Evolutionary conservation across 441 rosid species (phyloP), one percentile per base, ranked within the genome.

Genomic region (Gossypium armourianum): DNA sequence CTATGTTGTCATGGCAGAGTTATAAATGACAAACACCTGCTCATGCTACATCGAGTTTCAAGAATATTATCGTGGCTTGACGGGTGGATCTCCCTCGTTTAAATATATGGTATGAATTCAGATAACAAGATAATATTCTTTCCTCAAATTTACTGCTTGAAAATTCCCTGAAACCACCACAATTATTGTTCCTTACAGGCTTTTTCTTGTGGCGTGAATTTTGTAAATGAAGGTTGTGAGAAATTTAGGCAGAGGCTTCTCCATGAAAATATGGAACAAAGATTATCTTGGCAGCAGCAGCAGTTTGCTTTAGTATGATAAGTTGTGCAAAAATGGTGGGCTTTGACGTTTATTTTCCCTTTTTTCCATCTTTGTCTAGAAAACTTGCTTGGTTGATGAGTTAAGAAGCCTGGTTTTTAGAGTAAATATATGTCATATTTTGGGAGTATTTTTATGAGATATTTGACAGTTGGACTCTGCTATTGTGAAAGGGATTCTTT

Each of bases 81-180:
- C 78, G 71, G 93, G 93, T 84, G 82, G 85, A 76, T 76, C 69
- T 81, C 72, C 74, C 76, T 76, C 80, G 83, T 88, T 80, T 81
- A 56, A 75, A 74, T 76, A 76, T 83, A 83, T 71, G 90, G 90
- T 88, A 83, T 68, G 81, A 52, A 57, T n/a, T 49, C 20, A 5
- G 8, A 43, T 23, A 40, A 57, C 10, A 10, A 12, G 49, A 54
- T 4, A 32, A 15, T 61, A n/a, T 16, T 17, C 53, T 45, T 15
- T 62, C 17, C 65, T 70, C 6, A 4, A 2, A 19, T 49, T 13
- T 1, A 2, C 56, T 2, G 60, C 13, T 5, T 5, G 36, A 16
- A 17, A 40, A 23, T 20, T 12, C 32, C 45, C 52, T 72, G 56
- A 57, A 68, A 15, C n/a, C 24, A 52, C 43, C 29, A 47, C 43